phyloP scores from a whole-genome alignment of 345 rosid genomes.

The Syzygium aromaticum region DNA sequence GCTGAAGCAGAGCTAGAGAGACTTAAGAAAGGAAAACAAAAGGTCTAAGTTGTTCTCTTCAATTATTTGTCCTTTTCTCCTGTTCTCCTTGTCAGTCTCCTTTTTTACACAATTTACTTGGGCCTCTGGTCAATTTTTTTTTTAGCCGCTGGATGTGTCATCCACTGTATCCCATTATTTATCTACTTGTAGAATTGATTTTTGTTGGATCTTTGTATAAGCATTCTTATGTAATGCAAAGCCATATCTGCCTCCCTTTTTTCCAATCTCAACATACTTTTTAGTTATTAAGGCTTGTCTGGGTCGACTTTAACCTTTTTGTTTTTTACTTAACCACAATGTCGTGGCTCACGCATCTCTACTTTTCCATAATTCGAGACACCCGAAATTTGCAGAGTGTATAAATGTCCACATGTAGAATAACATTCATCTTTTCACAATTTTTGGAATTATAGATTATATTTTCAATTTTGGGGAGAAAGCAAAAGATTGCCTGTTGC shows the following conservation, averaged over 20 bases:
- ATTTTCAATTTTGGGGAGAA: neutral
- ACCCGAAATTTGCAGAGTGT: neutral
- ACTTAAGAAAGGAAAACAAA: slow-evolving; percentile 49
- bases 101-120: neutral
- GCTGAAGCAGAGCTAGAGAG: slow-evolving; percentile 74
- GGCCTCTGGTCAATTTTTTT: neutral
- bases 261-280: neutral
- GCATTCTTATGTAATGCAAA: neutral
- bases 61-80: neutral
- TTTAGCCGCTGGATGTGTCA: neutral
- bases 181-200: neutral
- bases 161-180: neutral
- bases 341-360: fast-evolving
- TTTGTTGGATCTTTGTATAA: neutral
- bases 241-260: neutral
- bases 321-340: neutral
- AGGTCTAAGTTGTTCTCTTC: slow-evolving; percentile 7
- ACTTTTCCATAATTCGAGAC: neutral
- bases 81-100: neutral
- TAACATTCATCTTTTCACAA: neutral
- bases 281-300: neutral
- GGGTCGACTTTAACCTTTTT: neutral
- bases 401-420: too few relatives aligned
- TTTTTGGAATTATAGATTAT: neutral
- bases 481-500: neutral